Evolutionary conservation across 2,329 filamentous ascomycete genomes (phyloP), one percentile per base, ranked within the genome.

Genomic region (Colletotrichum sp.): DNA sequence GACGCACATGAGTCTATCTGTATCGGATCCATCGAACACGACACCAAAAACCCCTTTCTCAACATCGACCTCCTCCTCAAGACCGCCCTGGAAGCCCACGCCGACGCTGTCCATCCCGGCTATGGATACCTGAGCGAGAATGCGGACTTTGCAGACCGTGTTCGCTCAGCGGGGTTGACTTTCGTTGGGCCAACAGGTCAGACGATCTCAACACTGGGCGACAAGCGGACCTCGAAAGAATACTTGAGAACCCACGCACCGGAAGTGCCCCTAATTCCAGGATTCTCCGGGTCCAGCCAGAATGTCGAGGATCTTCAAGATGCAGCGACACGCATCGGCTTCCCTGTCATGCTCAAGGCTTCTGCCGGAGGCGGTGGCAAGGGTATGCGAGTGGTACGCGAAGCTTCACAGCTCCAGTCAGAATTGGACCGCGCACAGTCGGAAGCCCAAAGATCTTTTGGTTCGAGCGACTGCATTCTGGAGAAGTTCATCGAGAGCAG

Each of bases 401-500:
- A 48, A 48, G 43, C n/a, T 48, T 48, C 43, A 2, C 43, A 48
- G 43, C 43, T 48, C 10, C 43, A 48, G n/a, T 48, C 43, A 0
- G 43, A 48, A 21, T 10, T 48, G n/a, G 43, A 48, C 4, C 43
- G 43, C n/a, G 43, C 43, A 4, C 43, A 48, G 10, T 48, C 43
- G n/a, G 43, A 48, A 48, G n/a, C 43, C 43, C 43, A 48, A 10
- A 48, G 43, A 48, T 48, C 43, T 48, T 48, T 48, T 7, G 43
- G 43, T 1, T 48, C 43, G 0, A 48, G 43, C 43, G 43, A 48
- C n/a, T 48, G 43, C 43, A 48, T 94, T 77, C 87, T 95, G 48
- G 92, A 94, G 79, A 87, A 87, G 34, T 94, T 91, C 80, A 92
- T 91, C 68, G 89, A 90, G 0, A 86, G 86, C 2, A 90, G 32